A percentile compares a stretch with the other conserved stretches of the same genome.
Evolutionary conservation across 441 rosid genomes (phyloP).

Genomic region (Pelargonium myrrhifolium): DNA sequence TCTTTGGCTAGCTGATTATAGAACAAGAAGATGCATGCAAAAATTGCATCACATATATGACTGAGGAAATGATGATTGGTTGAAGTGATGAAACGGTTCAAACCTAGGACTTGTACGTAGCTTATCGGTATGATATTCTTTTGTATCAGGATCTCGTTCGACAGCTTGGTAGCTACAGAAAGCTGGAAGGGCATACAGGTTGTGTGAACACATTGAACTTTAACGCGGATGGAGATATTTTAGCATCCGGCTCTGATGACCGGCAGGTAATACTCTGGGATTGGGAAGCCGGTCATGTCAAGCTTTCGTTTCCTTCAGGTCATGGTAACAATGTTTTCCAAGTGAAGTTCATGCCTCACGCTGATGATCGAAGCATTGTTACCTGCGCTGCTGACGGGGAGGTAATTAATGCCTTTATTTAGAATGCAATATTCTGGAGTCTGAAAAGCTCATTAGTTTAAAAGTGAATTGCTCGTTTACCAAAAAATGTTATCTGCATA

Average conservation of each 20-base stretch:
- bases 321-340: slow-evolving; percentile 72
- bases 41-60: no score
- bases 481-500: no score
- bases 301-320: slow-evolving; percentile 67
- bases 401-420: slow-evolving; percentile 30
- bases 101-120: no score
- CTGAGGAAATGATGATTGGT: no score
- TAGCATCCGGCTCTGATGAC: slow-evolving; percentile 89
- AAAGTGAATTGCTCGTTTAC: no score
- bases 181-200: slow-evolving; percentile 70
- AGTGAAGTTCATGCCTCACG: slow-evolving; percentile 74
- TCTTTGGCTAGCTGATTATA: no score
- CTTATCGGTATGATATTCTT: no score
- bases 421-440: neutral
- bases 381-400: slow-evolving; percentile 96
- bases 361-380: slow-evolving; percentile 72
- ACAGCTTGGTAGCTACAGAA: slow-evolving; percentile 51
- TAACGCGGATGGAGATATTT: slow-evolving; percentile 46
- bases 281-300: slow-evolving; percentile 59
- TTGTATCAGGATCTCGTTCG: slow-evolving; percentile 58
- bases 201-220: slow-evolving; percentile 82
- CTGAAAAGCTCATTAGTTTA: no score
- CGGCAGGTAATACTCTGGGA: slow-evolving; percentile 68
- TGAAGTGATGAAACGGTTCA: no score
- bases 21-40: no score